A percentile compares a stretch with the other conserved stretches of the same genome.
These are phyloP conservation scores for Penicillium macrosclerotiorum DNA, from an alignment of 495 filamentous ascomycete genomes.

Conservation along the genomic window DNA sequence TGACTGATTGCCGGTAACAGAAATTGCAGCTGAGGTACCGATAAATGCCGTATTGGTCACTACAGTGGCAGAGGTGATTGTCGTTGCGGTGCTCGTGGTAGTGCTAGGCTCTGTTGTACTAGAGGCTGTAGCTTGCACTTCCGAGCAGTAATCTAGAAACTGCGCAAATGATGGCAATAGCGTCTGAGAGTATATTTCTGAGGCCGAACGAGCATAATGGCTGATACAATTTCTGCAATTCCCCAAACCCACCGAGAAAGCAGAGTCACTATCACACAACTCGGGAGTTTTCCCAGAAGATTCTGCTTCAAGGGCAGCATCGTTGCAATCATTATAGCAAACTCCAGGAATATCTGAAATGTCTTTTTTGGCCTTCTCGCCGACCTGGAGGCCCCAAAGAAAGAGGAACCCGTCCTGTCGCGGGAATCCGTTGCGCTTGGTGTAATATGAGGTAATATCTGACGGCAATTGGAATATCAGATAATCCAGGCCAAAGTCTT, in stretches of 20 bases:
- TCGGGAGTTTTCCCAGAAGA: conserved; percentile 39
- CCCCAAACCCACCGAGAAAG: conserved; percentile 34
- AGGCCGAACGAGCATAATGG: conserved; percentile 1
- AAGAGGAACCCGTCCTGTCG: not conserved
- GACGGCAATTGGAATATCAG: conserved; percentile 50
- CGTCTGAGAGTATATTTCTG: conserved; percentile 3
- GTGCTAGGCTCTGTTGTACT: not conserved
- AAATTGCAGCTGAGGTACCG: no score
- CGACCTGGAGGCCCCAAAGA: not conserved
- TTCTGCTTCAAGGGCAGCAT: conserved; percentile 46
- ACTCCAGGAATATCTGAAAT: conserved; percentile 27
- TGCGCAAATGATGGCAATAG: conserved; percentile 18
- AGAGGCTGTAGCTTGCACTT: conserved; percentile 7
- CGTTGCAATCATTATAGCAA: conserved; percentile 57
- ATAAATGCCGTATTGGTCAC: no score
- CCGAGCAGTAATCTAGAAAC: conserved; percentile 19
- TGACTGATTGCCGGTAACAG: no score
- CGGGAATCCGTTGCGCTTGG: conserved; percentile 3
- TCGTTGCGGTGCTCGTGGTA: conserved; percentile 1
- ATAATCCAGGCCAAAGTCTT: conserved; percentile 59
- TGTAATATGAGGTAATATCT: not conserved
- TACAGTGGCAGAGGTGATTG: no score
- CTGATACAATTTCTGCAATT: conserved; percentile 36
- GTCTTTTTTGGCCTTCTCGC: conserved; percentile 5
- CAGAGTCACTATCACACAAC: conserved; percentile 43